Base-by-base conservation (phyloP, 2,329 filamentous ascomycete genomes). In the Rhynchosporium graminicola region DNA sequence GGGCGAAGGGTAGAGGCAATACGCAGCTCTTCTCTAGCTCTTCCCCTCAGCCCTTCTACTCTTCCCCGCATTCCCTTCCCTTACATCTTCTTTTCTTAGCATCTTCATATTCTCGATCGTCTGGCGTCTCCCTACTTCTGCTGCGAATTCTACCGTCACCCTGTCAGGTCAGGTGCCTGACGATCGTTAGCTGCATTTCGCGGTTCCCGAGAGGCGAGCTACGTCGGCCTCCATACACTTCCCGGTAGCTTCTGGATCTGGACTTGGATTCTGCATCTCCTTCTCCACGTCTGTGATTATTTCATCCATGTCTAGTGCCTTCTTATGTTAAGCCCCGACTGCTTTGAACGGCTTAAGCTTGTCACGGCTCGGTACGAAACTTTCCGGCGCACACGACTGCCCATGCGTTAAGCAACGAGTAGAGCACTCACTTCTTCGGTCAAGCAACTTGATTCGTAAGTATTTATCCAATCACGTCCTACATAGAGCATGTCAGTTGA, bases 161-260 rank as follows among this genome's bases (percentile, higher is more conserved):
- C n/a, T 20, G 33, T 29, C 56, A 58, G 40, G 33, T 29, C 56
- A 58, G 48, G 67, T 67, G 59, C 67, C 64, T 69, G 67, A 56
- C 61, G 65, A 69, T 68, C 65, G 1, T n/a, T 54, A 56, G 26
- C 45, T 52, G 47, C 57, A 48, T 36, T 47, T 65, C 63, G 59
- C 61, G 57, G 50, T 36, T 57, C 57, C 61, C 54, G 57, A 57
- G 55, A 57, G 28, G 42, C 28, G 42, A 56, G 51, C 54, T 60
- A 47, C 52, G 61, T 31, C 43, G n/a, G 4, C 55, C 26, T 52
- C 20, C 60, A 58, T 61, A 62, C 57, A 51, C 55, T 10, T 52
- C 55, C 52, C 40, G 54, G 9, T 26, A 56, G 20, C 20, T 40
- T 57, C 28, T 57, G 54, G 54, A 40, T 46, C 40, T 43, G 54